Percentiles rank a stretch among this genome's conserved stretches.
Evolutionary conservation across 108 stramenopile species (phyloP).

Genomic region (Discostella pseudostelligera): DNA sequence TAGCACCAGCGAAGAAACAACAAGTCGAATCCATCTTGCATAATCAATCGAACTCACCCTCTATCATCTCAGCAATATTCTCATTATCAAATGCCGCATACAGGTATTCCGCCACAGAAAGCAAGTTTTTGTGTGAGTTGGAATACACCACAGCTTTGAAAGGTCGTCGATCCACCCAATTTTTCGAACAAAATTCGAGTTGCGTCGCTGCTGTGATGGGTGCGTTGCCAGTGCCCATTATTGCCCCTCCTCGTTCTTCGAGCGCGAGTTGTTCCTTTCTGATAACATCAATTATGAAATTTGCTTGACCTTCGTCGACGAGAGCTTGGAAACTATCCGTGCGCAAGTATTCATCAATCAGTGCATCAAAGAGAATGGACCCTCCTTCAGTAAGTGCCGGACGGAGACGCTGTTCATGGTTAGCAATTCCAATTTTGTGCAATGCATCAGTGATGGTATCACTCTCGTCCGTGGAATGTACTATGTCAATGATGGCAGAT

Average conservation of each 20-base stretch:
- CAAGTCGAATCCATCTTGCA: neutral
- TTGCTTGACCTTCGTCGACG: constrained; percentile 49
- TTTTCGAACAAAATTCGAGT: neutral
- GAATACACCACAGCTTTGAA: constrained; percentile 63
- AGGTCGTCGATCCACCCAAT: constrained; percentile 40
- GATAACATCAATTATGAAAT: constrained; percentile 30
- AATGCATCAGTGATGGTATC: constrained; percentile 2
- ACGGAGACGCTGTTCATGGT: neutral
- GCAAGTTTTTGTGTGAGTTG: constrained; percentile 32
- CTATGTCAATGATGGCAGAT: constrained; percentile 32
- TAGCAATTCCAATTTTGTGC: neutral
- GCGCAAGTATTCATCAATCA: constrained; percentile 21
- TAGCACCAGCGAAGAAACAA: neutral
- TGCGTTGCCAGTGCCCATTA: constrained; percentile 9
- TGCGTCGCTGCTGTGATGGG: constrained; percentile 40
- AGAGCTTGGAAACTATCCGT: constrained; percentile 44
- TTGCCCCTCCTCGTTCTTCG: constrained; percentile 28
- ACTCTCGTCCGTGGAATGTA: neutral
- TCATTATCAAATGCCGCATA: constrained; percentile 28
- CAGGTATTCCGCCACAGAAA: constrained; percentile 49
- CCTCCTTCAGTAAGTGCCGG: constrained; percentile 12
- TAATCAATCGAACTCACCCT: constrained; percentile 6
- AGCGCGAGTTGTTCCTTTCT: constrained; percentile 20
- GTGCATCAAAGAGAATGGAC: constrained; percentile 18
- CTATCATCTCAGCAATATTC: constrained; percentile 52